Evolutionary conservation across 169 alveolate species (phyloP).

Genomic region (Plasmodium coatneyi): DNA sequence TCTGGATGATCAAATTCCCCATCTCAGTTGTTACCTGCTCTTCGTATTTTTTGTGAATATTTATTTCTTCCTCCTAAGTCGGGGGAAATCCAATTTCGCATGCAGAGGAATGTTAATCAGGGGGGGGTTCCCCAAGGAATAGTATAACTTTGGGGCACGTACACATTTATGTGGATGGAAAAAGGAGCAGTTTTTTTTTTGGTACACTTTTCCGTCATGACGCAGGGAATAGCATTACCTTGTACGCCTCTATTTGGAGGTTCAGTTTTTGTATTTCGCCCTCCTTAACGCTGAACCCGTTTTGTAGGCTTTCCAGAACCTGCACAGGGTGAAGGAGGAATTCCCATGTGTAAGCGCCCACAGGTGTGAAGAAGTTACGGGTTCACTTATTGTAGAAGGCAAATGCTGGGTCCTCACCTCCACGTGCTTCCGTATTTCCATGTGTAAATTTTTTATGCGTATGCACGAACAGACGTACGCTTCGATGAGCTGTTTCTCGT

Average conservation of each 20-base stretch:
- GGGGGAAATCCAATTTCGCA: background rate
- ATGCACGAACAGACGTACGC: conserved; percentile 65
- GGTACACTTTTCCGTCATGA: background rate
- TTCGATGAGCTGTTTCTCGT: conserved; percentile 63
- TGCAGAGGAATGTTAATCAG: background rate
- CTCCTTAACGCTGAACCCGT: conserved; percentile 13
- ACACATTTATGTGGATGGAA: background rate
- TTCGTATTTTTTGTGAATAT: conserved; percentile 71
- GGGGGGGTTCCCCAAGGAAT: background rate
- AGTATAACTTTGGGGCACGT: background rate
- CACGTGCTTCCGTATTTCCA: conserved; percentile 25
- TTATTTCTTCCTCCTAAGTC: conserved; percentile 51
- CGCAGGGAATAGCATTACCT: background rate
- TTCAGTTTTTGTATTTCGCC: conserved; percentile 52
- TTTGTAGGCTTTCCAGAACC: conserved; percentile 28
- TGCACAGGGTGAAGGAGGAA: background rate
- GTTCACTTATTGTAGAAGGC: background rate
- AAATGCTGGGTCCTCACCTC: background rate
- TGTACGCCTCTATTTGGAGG: conserved; percentile 51
- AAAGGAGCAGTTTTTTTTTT: background rate
- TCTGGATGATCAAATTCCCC: background rate
- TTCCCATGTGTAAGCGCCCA: background rate
- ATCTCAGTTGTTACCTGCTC: conserved; percentile 51
- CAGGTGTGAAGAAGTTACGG: background rate
- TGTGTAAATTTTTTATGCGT: conserved; percentile 32